Conservation (phyloP, 768 basidiomycete species). For the Kwoniella sp. region DNA sequence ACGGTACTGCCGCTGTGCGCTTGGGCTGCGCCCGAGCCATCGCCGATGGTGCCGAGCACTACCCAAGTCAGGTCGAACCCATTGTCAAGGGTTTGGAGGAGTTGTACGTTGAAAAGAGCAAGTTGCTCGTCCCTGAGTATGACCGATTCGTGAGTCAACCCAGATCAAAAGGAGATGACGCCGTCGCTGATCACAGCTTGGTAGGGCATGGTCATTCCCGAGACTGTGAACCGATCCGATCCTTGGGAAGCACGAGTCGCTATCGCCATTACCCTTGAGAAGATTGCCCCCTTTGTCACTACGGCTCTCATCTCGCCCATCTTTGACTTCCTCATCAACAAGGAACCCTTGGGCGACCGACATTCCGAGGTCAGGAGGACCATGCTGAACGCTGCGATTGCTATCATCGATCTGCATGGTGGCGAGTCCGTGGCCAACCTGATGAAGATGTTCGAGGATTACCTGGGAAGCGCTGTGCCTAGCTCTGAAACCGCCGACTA, state of each 20-base stretch:
- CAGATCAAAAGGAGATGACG: neutral
- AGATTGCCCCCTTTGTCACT: constrained; percentile 64
- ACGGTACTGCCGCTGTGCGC: constrained; percentile 76
- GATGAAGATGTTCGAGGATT: constrained; percentile 74
- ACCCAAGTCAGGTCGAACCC: constrained; percentile 60
- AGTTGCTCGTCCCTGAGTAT: constrained; percentile 81
- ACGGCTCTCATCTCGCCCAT: constrained; percentile 62
- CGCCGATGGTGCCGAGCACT: constrained; percentile 68
- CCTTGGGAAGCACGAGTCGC: constrained; percentile 83
- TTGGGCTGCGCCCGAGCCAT: constrained; percentile 66
- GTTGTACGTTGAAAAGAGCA: constrained; percentile 84
- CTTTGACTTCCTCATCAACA: constrained; percentile 79
- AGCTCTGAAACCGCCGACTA: constrained; percentile 73
- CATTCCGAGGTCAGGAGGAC: constrained; percentile 72
- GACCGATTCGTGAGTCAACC: constrained; percentile 73
- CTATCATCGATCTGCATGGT: constrained; percentile 79
- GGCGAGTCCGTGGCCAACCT: constrained; percentile 65
- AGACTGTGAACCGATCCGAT: constrained; percentile 78
- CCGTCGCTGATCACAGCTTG: neutral
- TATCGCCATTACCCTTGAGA: constrained; percentile 63
- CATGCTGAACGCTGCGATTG: constrained; percentile 80
- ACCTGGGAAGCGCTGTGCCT: constrained; percentile 59
- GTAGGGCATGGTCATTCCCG: constrained; percentile 90
- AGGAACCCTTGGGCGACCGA: constrained; percentile 82
- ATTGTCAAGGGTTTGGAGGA: constrained; percentile 57